Evolutionary conservation across 495 filamentous ascomycete species (phyloP).

Genomic region (Hyaloscypha variabilis): DNA sequence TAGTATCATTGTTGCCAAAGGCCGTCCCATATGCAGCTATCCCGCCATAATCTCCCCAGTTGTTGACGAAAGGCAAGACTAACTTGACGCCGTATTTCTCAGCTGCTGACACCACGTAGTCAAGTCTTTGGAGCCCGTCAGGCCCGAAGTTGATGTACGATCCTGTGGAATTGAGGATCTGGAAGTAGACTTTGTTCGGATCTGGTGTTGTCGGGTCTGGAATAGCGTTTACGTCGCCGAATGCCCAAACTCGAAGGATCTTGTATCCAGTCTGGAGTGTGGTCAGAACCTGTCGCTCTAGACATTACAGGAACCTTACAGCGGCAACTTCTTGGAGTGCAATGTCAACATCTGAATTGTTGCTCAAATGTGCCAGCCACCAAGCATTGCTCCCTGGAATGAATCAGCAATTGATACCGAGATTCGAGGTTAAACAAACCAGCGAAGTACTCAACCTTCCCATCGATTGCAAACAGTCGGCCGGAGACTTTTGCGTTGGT

Average conservation of each 20-base stretch:
- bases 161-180: slow-evolving; percentile 36
- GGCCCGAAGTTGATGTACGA: slow-evolving; percentile 46
- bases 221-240: slow-evolving; percentile 51
- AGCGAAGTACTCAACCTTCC: slow-evolving; percentile 40
- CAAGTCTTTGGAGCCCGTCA: slow-evolving; percentile 65
- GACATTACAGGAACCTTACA: slow-evolving; percentile 9
- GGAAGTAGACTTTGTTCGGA: slow-evolving; percentile 35
- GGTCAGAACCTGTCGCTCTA: slow-evolving; percentile 5
- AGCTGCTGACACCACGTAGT: slow-evolving; percentile 55
- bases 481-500: slow-evolving; percentile 40
- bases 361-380: slow-evolving; percentile 56
- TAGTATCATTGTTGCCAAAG: slow-evolving; percentile 32
- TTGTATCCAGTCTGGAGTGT: slow-evolving; percentile 44
- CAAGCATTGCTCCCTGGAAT: slow-evolving; percentile 54
- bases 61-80: slow-evolving; percentile 59
- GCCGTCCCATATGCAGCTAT: slow-evolving; percentile 59
- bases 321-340: slow-evolving; percentile 41
- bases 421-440: not conserved
- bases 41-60: slow-evolving; percentile 68
- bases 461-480: slow-evolving; percentile 52
- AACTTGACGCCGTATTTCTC: slow-evolving; percentile 56
- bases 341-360: slow-evolving; percentile 50
- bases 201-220: slow-evolving; percentile 35
- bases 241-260: slow-evolving; percentile 59
- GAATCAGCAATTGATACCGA: slow-evolving; percentile 3